phyloP scores from a whole-genome alignment of 208 protist species.

The Zelonia costaricensis region DNA sequence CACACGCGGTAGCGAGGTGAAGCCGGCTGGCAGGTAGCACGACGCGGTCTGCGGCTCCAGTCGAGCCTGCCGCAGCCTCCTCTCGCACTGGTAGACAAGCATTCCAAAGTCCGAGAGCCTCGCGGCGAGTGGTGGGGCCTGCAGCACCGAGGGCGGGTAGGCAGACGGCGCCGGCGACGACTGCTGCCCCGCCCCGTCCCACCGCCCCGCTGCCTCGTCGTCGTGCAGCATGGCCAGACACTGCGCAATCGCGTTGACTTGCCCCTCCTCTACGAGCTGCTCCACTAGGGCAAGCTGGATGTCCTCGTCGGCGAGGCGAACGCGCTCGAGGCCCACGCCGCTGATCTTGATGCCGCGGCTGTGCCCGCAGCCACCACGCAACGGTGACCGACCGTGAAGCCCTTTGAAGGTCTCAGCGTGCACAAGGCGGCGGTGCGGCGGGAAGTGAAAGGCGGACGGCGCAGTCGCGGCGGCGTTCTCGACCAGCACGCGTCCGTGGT shows the following conservation, averaged over 20 bases:
- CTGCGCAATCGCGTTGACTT: constrained; percentile 87
- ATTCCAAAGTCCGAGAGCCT: constrained; percentile 14
- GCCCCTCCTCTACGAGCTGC: constrained; percentile 92
- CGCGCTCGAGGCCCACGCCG: constrained; percentile 27
- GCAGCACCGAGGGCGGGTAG: constrained; percentile 19
- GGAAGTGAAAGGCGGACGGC: constrained; percentile 17
- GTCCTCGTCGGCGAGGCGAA: constrained; percentile 65
- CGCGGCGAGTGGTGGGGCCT: neutral
- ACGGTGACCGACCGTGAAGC: neutral
- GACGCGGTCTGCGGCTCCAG: constrained; percentile 74
- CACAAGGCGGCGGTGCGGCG: constrained; percentile 16
- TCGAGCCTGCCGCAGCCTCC: constrained; percentile 25
- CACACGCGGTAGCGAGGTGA: constrained; percentile 67
- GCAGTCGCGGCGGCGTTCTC: constrained; percentile 1
- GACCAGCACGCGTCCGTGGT: neutral
- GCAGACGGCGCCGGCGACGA: neutral
- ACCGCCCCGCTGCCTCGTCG: constrained; percentile 14
- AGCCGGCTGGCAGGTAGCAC: constrained; percentile 64
- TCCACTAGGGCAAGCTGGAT: constrained; percentile 84
- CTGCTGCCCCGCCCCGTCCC: constrained; percentile 2
- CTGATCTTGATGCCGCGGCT: constrained; percentile 56
- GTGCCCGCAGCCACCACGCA: neutral
- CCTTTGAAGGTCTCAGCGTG: constrained; percentile 20
- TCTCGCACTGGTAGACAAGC: constrained; percentile 41
- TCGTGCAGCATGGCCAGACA: constrained; percentile 75